phyloP scores from a whole-genome alignment of 306 rosid species.

The Lablab purpureus region DNA sequence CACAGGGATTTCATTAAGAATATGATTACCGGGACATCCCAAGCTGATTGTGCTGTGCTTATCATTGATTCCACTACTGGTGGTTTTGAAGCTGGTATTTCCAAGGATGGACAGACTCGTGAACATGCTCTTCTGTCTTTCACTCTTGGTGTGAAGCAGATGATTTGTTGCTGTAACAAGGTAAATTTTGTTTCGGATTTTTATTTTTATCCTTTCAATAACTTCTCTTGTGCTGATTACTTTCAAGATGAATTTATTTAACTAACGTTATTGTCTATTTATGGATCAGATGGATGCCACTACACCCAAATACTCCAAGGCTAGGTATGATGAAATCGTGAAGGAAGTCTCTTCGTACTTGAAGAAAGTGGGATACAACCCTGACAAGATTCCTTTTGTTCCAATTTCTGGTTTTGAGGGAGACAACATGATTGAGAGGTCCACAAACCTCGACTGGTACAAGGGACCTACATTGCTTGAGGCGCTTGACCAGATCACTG shows the following conservation, averaged over 20 bases:
- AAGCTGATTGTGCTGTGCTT: conserved; percentile 20
- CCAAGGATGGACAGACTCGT: conserved; percentile 17
- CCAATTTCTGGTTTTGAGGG: conserved; percentile 27
- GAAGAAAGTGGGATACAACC: conserved; percentile 19
- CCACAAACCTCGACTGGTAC: conserved; percentile 24
- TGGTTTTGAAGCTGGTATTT: conserved; percentile 24
- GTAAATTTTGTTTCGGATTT: background rate
- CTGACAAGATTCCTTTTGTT: conserved; percentile 25
- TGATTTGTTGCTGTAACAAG: conserved; percentile 24
- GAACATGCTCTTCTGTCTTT: background rate
- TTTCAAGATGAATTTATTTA: background rate
- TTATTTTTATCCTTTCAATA: background rate
- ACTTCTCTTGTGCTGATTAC: background rate
- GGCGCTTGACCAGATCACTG: background rate
- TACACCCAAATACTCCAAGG: conserved; percentile 12
- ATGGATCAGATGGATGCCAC: conserved; percentile 11
- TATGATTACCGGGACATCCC: conserved; percentile 4
- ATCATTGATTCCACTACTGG: conserved; percentile 13
- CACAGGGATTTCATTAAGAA: conserved; percentile 25
- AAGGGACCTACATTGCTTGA: conserved; percentile 8
- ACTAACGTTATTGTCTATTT: background rate
- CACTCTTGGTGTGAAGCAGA: conserved; percentile 23
- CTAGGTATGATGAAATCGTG: conserved; percentile 18
- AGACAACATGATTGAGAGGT: conserved; percentile 27
- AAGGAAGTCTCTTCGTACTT: conserved; percentile 22